Base-by-base conservation (phyloP, 176 grass and related monocot species). In the Zoysia pacifica region DNA sequence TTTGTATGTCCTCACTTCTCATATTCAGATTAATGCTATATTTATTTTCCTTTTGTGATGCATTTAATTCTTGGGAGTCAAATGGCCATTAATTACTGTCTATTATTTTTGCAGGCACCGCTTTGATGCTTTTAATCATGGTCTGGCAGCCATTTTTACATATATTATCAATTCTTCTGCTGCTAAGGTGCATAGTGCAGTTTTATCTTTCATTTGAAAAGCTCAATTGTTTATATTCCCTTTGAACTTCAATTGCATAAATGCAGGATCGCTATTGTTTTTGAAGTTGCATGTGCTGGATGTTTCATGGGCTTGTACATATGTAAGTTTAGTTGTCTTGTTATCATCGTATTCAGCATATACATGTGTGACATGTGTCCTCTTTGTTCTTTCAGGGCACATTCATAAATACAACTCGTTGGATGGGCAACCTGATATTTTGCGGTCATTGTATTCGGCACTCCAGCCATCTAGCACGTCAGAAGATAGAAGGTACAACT, bases 251-350 rank as follows among this genome's bases (percentile, higher is more conserved):
- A 76, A 54, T 80, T 82, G 39, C 42, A 76, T 72, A 13, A 69
- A 49, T 84, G 68, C 90, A 98, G 95, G 81, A 91, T 94, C 71
- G 69, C 79, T 55, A 90, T 88, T 52, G 81, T 94, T 76, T 72
- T 88, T 74, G 95, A 98, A 93, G 88, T 84, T 64, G 65, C 79
- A 49, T 93, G 77, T 87, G 90, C 90, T 65, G 95, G 88, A 86
- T 94, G 90, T 82, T 93, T 94, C 76, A 94, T 98, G 95, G 89
- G 90, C 79, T 84, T 94, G 84, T 98, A 98, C 81, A 82, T 98
- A 86, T 93, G 95, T 92, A 72, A 89, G 83, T 84, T 41, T 73
- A 80, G 61, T 59, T 77, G 11, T 67, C 73, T 75, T 75, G n/a
- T n/a, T 43, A 62, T 59, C 2, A 73, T 67, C 58, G 36, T 62